Evolutionary conservation across 2,329 filamentous ascomycete genomes (phyloP), one percentile per base, ranked within the genome.

Genomic region (Aaosphaeria arxii): DNA sequence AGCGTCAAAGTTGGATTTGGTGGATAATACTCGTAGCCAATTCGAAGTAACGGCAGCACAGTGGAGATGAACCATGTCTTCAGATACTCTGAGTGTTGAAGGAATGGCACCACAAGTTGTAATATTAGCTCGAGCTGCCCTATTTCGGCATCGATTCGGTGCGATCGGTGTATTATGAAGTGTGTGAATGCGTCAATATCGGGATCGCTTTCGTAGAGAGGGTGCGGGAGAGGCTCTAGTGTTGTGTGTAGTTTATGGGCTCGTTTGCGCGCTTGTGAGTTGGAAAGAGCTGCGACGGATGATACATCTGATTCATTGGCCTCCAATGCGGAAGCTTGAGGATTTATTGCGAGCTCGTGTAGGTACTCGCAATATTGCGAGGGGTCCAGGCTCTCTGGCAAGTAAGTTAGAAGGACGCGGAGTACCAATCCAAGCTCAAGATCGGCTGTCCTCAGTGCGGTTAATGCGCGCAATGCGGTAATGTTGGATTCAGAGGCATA

Each of bases 371-470:
- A 73, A 63, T 91, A 91, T 41, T 75, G 66, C n/a, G 70, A 71
- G 5, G 89, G 83, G 5, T 80, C 80, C 5, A 83, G 63, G 40
- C 80, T 85, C 68, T 92, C 88, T 29, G 90, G 89, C 1, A 95
- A 77, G 63, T 86, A 89, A 17, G 86, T 89, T 41, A 95, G 78
- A 24, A 95, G 72, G 45, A 94, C 84, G 40, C 86, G 84, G 49
- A 94, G 76, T 28, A 89, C 65, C 11, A 90, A 73, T 48, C 87
- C 82, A 40, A 80, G 78, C 30, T 79, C 76, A 46, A 94, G 74
- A 35, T 85, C 77, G 46, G 79, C 73, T 45, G 72, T 70, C 57
- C 87, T 74, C 36, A 76, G 73, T 24, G 79, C 74, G 45, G 82
- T 77, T 52, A 94, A 74, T 45, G 74, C 75, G 48, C 80, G 77